Evolutionary conservation across 805 yeast genomes (phyloP).

Genomic region (Saccharomyces jurei): DNA sequence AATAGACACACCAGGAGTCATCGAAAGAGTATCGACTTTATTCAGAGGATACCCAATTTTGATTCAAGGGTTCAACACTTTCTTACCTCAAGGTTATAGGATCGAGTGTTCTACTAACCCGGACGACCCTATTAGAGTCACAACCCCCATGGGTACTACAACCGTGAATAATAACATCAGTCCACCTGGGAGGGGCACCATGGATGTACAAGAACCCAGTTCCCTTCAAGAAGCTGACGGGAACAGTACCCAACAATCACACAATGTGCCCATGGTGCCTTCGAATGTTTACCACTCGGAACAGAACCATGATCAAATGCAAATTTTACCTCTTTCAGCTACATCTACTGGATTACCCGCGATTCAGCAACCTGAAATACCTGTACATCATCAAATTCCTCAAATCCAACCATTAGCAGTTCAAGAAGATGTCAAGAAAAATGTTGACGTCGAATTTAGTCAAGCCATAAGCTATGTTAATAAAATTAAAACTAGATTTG

Average conservation of each 20-base stretch:
- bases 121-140: constrained; percentile 84
- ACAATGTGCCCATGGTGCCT: background rate
- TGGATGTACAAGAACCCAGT: background rate
- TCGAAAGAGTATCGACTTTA: constrained; percentile 83
- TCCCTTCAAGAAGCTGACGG: background rate
- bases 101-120: constrained; percentile 89
- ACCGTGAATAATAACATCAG: background rate
- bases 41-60: constrained; percentile 89
- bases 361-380: constrained; percentile 4
- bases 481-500: constrained; percentile 88
- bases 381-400: background rate
- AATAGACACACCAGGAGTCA: constrained; percentile 97
- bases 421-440: constrained; percentile 11
- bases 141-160: constrained; percentile 76
- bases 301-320: background rate
- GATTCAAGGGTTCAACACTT: constrained; percentile 96
- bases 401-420: constrained; percentile 5
- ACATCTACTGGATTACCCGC: background rate
- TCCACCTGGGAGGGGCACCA: background rate
- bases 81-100: constrained; percentile 91
- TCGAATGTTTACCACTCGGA: background rate
- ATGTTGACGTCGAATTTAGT: constrained; percentile 84
- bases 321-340: background rate
- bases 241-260: background rate
- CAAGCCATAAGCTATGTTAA: constrained; percentile 96